Evolutionary conservation across 139 green algal genomes (phyloP).

Genomic region (Tetraselmis chui): DNA sequence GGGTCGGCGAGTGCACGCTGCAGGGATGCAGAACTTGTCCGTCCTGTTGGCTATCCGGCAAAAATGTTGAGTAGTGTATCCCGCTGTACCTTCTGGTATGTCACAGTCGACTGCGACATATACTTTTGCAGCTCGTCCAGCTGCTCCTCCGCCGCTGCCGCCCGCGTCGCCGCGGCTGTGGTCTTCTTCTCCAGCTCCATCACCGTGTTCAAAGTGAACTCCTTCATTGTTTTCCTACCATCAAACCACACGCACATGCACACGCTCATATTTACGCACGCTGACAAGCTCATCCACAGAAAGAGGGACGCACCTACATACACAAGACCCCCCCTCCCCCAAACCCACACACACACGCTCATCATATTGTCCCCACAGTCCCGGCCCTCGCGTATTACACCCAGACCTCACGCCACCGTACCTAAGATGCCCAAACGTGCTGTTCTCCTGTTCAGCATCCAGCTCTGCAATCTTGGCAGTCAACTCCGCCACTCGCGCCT

Average conservation of each 20-base stretch:
- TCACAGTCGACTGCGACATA: neutral
- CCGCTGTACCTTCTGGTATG: neutral
- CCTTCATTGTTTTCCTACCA: neutral
- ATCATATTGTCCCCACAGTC: no score
- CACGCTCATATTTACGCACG: no score
- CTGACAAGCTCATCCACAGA: no score
- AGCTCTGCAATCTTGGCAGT: neutral
- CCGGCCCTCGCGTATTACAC: no score
- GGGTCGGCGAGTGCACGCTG: neutral
- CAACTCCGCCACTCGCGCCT: neutral
- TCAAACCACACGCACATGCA: no score
- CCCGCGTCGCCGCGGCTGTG: neutral
- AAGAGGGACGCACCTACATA: no score
- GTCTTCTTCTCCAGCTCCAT: neutral
- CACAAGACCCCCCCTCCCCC: no score
- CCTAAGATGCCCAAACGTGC: neutral
- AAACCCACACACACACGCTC: no score
- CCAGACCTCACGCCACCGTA: no score
- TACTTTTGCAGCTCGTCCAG: neutral
- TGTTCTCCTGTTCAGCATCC: neutral
- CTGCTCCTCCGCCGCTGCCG: neutral
- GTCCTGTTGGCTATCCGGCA: no score
- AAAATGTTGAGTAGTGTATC: no score
- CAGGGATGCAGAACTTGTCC: no score
- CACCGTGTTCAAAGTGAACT: neutral